Base-by-base conservation (phyloP, 495 filamentous ascomycete species). In the Amniculicola lignicola region DNA sequence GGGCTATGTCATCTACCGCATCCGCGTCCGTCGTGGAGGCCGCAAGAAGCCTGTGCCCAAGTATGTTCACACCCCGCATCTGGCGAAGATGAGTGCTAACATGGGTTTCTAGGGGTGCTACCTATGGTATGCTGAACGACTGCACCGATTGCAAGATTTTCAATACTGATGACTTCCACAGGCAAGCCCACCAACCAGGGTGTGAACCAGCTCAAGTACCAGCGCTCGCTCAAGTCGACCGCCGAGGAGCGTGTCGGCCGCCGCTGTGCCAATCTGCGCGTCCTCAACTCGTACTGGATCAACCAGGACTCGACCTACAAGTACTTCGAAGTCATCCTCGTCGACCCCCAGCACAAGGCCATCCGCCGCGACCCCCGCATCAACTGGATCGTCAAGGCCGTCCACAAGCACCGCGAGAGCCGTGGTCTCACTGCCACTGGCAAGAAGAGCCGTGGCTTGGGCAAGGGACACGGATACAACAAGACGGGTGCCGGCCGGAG, bases 301-400 rank as follows among this genome's bases (percentile, higher is more conserved):
- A 99, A 99, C 84, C 93, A 99, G 82, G 93, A 99, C 82, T 96
- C 91, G 50, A 97, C 93, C 77, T 99, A 97, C 88, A 99, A 99
- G 83, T 99, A 97, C 85, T 99, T 82, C 79, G 93, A 99, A 79
- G 84, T 99, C 75, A 96, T 99, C 81, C 87, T 96, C 66, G 94
- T 99, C 72, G 93, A 99, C 80, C 94, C 93, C 70, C 85, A 94
- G 80, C 93, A 99, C 88, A 97, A 96, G 84, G 93, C 94, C 73
- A 99, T 97, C 80, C 92, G 93, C 75, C 89, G 88, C 65, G 93
- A 99, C 77, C 80, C 93, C 67, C 89, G 93, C 73, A 96, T 99
- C 86, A 99, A 95, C 86, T 99, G 93, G 93, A 99, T 99, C 80
- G 88, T 89, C 75, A 93, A 92, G 77, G 84, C 94, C 56, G 94